Evolutionary conservation across 1,139 yeast species (phyloP).

Genomic region (Hemisphaericaspora lyxosophila): DNA sequence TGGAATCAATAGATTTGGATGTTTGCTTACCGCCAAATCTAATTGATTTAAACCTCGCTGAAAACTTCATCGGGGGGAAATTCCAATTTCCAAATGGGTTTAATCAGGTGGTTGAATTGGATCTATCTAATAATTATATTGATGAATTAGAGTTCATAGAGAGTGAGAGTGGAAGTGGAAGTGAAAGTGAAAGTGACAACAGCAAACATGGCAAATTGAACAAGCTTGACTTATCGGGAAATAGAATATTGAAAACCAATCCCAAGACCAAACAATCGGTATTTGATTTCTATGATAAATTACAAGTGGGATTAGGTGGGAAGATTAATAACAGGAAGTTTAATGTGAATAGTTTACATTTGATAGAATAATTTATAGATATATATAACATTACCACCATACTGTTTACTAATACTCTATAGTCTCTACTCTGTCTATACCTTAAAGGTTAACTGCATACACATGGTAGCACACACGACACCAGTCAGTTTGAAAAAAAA

Average conservation of each 20-base stretch:
- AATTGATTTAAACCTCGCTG: constrained; percentile 11
- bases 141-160: constrained; percentile 8
- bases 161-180: constrained; percentile 2
- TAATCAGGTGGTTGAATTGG: constrained; percentile 17
- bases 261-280: constrained; percentile 11
- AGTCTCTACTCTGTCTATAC: too few relatives aligned
- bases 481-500: too few relatives aligned
- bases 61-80: constrained; percentile 12
- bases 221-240: constrained; percentile 21
- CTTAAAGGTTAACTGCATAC: too few relatives aligned
- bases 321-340: constrained; percentile 19
- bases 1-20: constrained; percentile 16
- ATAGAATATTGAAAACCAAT: constrained; percentile 16
- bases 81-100: constrained; percentile 14
- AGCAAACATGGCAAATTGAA: too few relatives aligned
- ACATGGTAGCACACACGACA: too few relatives aligned
- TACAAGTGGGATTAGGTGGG: constrained; percentile 25
- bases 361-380: constrained; percentile 3
- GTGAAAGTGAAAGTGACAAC: constrained; percentile 3
- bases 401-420: too few relatives aligned
- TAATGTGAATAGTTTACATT: constrained; percentile 30
- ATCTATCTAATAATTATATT: constrained; percentile 23
- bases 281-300: constrained; percentile 22
- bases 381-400: too few relatives aligned
- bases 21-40: constrained; percentile 20